Percentiles rank a stretch among this genome's conserved stretches.
These are phyloP conservation scores for apple (Malus domestica) DNA, from an alignment of 306 rosid genomes.

Conservation along the genomic window ASM211411v1 NC_041805.1:28428001-28428500, in stretches of 20 bases:
- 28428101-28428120: not conserved
- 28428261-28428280: no score
- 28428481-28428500: not conserved
- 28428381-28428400: not conserved
- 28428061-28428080: slow-evolving; percentile 7
- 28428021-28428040: slow-evolving; percentile 87
- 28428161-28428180: not conserved
- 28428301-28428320: not conserved
- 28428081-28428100: not conserved
- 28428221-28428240: not conserved
- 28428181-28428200: not conserved
- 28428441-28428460: not conserved
- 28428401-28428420: not conserved
- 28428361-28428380: not conserved
- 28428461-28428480: not conserved
- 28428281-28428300: not conserved
- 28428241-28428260: not conserved
- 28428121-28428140: not conserved
- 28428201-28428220: not conserved
- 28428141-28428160: not conserved
- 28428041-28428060: slow-evolving; percentile 6
- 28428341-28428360: not conserved
- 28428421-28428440: not conserved
- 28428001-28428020: slow-evolving; percentile 79
- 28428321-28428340: not conserved